Evolutionary conservation across 306 rosid genomes (phyloP), one percentile per base, ranked within the genome.

Genomic region (Hippophae rhamnoides): DNA sequence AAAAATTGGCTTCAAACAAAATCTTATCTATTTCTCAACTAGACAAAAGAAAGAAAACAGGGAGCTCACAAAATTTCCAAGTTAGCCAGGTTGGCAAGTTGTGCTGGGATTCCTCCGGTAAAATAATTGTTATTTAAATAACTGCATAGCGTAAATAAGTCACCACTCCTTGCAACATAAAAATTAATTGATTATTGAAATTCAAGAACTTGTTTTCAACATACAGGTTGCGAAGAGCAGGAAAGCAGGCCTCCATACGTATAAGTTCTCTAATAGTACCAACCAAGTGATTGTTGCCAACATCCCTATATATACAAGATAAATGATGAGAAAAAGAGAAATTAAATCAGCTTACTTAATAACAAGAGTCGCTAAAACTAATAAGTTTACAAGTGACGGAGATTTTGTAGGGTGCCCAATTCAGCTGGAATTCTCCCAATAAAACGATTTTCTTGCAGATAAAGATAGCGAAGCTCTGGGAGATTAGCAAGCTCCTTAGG

Each of bases 51-150:
- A 43, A 66, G 45, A 51, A 43, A 61, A 49, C 49, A 56, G 61
- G 47, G 43, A 56, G 27, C 86, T 76, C 80, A 93, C 99, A 93
- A 73, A 74, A 93, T 93, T 77, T 93, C 99, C 78, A 93, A 78
- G 73, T 83, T 88, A 62, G 90, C 65, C 81, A 93, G 80, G 76
- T 88, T 93, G 58, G 99, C 89, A 53, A 93, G 88, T 56, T 93
- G 99, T 13, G 99, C 81, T 6, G 99, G 97, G 65, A 93, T 66
- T 72, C 97, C 99, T 69, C 99, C 99, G n/a, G 99, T 93, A 57
- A 84, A 86, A 74, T 88, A 88, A 60, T 93, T 93, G 61, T 84
- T 84, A 85, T 88, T 93, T 13, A 93, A 79, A 76, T 93, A 93
- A 74, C 99, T 88, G 58, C 55, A 71, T 41, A 72, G 52, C 49